Conservation (phyloP, 164 flowering plant genomes). For the Berberis vulgaris region DNA sequence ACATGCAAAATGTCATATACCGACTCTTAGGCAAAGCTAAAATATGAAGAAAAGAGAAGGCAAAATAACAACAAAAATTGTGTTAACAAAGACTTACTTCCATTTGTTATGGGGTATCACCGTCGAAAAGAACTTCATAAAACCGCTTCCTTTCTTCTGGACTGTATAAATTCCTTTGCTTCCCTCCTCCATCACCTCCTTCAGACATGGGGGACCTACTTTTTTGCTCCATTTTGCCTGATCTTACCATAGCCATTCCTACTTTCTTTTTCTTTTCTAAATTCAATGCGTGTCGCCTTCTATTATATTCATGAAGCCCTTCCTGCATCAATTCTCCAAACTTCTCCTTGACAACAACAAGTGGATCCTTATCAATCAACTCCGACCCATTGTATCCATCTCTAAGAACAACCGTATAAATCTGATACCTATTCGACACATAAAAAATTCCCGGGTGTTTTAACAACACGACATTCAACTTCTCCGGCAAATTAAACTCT, state of each 20-base stretch:
- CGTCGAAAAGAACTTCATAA: slow-evolving; percentile 22
- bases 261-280: slow-evolving; percentile 58
- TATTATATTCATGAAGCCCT: slow-evolving; percentile 76
- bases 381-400: slow-evolving; percentile 70
- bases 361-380: slow-evolving; percentile 75
- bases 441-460: slow-evolving; percentile 91
- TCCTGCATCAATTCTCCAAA: slow-evolving; percentile 94
- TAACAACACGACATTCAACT: slow-evolving; percentile 55
- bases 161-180: slow-evolving; percentile 40
- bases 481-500: slow-evolving; percentile 71
- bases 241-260: slow-evolving; percentile 26
- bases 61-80: not conserved
- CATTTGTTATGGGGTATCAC: slow-evolving; percentile 1
- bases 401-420: slow-evolving; percentile 79
- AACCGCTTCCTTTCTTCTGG: slow-evolving; percentile 88
- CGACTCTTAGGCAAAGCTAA: no score
- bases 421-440: slow-evolving; percentile 76
- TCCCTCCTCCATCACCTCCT: slow-evolving; percentile 31
- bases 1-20: no score
- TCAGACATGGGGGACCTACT: slow-evolving; percentile 23
- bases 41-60: no score
- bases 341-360: slow-evolving; percentile 81
- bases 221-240: slow-evolving; percentile 20
- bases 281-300: slow-evolving; percentile 43
- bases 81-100: not conserved